Base-by-base conservation (phyloP, 2,329 filamentous ascomycete species). In the Claviceps sp. region DNA sequence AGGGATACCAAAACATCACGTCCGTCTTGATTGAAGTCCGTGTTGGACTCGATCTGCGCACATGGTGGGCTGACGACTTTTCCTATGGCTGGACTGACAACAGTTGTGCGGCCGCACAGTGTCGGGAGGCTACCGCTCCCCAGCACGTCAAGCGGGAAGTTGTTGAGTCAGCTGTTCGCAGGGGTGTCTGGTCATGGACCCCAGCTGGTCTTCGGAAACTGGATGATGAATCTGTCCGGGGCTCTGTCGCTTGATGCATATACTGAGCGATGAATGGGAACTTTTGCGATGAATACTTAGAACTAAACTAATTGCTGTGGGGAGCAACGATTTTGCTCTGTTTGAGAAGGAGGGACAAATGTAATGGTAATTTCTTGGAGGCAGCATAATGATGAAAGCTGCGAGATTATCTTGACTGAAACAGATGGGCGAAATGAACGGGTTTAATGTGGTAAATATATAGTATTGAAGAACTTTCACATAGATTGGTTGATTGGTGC, bases 21-120 rank as follows among this genome's bases (percentile, higher is more conserved):
- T 71, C 69, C 1, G 57, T 71, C 3, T 51, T 71, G 51, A 64
- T 71, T 42, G 66, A 61, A 3, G 56, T 70, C 16, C 67, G 61
- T 20, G 67, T 72, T 42, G 67, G 67, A 40, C 56, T 63, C 24
- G 60, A 70, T 30, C 58, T 68, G 26, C 64, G 67, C 51, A 60
- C 66, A 34, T 71, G 69, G 69, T 71, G 69, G 69, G 67, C 61
- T 26, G 69, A 71, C 50, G 68, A 71, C 52, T 61, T 71, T 53
- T 61, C 61, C 20, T 58, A 70, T 44, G 67, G 68, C 46, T 71
- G 69, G 69, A 68, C 59, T 18, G 67, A 72, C 56, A 72, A 70
- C 53, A 66, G 61, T 46, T 71, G 69, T 53, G 61, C 66, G 24
- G 67, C 69, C 44, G 63, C 65, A 6, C 56, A 56, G 43, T 71